Conservation (phyloP, 768 basidiomycete genomes). For the Termitomyces sp. region DNA sequence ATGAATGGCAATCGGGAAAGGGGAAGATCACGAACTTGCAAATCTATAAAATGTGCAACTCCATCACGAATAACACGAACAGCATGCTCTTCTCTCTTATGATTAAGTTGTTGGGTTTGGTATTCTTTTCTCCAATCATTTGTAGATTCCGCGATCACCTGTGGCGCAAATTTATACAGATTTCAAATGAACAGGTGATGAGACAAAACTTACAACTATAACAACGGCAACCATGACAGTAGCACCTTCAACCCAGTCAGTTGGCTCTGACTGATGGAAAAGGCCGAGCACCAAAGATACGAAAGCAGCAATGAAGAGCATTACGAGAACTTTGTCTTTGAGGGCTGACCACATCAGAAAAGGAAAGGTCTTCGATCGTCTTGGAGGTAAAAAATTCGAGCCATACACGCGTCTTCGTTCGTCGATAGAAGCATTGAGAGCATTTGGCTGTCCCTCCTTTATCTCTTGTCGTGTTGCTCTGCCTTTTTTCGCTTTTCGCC, state of each 20-base stretch:
- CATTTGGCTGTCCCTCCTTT: not conserved
- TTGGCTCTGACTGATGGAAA: conserved; percentile 69
- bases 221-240: conserved; percentile 72
- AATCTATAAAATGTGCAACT: conserved; percentile 64
- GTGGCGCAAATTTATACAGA: conserved; percentile 9
- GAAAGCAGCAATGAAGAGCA: conserved; percentile 88
- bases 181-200: not conserved
- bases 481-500: conserved; percentile 18
- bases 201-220: conserved; percentile 54
- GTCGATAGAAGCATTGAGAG: conserved; percentile 42
- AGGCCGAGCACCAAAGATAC: conserved; percentile 91
- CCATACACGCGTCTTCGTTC: conserved; percentile 70
- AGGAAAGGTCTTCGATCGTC: conserved; percentile 63
- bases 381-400: conserved; percentile 64
- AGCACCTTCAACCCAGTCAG: conserved; percentile 97
- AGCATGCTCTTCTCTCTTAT: conserved; percentile 90
- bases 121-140: conserved; percentile 99
- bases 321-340: conserved; percentile 86
- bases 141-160: conserved; percentile 83
- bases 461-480: conserved; percentile 19
- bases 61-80: conserved; percentile 80
- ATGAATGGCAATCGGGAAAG: conserved; percentile 26
- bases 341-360: conserved; percentile 81
- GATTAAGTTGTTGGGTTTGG: conserved; percentile 91
- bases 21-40: conserved; percentile 52